These are phyloP conservation scores for Kwoniella dejecticola DNA, from an alignment of 768 basidiomycete genomes.

Conservation along the genomic window DNA sequence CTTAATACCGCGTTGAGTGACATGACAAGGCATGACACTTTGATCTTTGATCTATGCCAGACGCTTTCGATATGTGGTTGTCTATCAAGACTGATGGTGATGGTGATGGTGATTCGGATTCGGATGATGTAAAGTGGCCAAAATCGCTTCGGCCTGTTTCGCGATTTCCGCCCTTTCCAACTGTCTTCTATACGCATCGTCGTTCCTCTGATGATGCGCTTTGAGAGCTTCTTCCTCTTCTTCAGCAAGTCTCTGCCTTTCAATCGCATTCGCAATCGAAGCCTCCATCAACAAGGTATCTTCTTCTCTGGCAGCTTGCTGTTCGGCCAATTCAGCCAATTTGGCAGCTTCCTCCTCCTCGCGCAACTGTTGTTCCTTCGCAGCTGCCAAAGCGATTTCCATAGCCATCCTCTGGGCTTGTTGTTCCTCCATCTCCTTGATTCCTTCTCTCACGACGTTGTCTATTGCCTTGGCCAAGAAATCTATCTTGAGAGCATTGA, in stretches of 20 bases:
- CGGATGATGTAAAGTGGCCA: slow-evolving; percentile 32
- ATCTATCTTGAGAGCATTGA: slow-evolving; percentile 52
- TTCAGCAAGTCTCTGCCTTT: slow-evolving; percentile 32
- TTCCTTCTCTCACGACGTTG: slow-evolving; percentile 40
- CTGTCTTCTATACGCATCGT: slow-evolving; percentile 20
- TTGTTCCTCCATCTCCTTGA: slow-evolving; percentile 39
- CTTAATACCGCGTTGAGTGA: too few species aligned
- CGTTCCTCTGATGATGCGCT: slow-evolving; percentile 31
- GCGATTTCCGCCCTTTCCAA: slow-evolving; percentile 43
- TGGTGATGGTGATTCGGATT: neutral
- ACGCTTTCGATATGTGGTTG: too few species aligned
- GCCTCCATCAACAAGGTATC: slow-evolving; percentile 34
- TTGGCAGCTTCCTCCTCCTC: slow-evolving; percentile 43
- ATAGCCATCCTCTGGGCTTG: slow-evolving; percentile 36
- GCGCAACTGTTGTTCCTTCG: slow-evolving; percentile 35
- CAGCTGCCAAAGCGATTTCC: slow-evolving; percentile 42
- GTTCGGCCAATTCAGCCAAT: slow-evolving; percentile 17
- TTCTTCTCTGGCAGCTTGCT: slow-evolving; percentile 22
- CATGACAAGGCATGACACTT: too few species aligned
- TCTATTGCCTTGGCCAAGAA: slow-evolving; percentile 46
- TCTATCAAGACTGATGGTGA: too few species aligned
- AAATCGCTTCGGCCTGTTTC: slow-evolving; percentile 42
- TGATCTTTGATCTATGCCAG: too few species aligned
- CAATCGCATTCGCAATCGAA: slow-evolving; percentile 40
- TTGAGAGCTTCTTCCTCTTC: slow-evolving; percentile 43